Evolutionary conservation across 2,329 filamentous ascomycete species (phyloP).

Genomic region (Metarhizium rileyi): DNA sequence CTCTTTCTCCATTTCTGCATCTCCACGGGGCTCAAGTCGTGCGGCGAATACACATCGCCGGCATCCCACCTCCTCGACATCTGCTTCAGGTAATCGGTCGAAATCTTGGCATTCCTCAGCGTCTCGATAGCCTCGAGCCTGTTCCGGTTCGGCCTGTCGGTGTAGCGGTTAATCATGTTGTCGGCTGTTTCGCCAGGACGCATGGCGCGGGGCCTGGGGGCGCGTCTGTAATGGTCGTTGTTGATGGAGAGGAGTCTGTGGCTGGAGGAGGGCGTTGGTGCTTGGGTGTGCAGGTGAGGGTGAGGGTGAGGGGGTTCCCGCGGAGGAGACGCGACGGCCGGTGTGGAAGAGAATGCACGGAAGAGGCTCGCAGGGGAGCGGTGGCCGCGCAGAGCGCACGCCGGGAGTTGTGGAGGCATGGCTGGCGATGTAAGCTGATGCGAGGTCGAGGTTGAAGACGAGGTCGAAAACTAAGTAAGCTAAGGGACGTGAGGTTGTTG

Average conservation of each 20-base stretch:
- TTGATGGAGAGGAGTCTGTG: constrained; percentile 15
- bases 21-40: constrained; percentile 71
- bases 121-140: constrained; percentile 17
- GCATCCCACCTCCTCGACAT: constrained; percentile 60
- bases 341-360: constrained; percentile 22
- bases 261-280: constrained; percentile 11
- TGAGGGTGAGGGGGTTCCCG: constrained; percentile 10
- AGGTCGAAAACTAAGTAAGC: constrained; percentile 1
- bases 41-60: constrained; percentile 85
- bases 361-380: not conserved
- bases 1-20: constrained; percentile 68
- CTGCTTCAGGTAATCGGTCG: constrained; percentile 49
- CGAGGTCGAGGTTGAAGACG: not conserved
- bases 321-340: constrained; percentile 15
- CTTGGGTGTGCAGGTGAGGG: not conserved
- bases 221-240: constrained; percentile 11
- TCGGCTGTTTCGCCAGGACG: constrained; percentile 17
- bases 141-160: constrained; percentile 22
- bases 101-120: constrained; percentile 28
- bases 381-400: not conserved
- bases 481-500: no score
- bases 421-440: not conserved
- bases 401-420: constrained; percentile 5
- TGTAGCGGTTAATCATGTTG: constrained; percentile 19
- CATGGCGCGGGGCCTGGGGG: not conserved